Percentiles rank a stretch among this genome's conserved stretches.
Conservation (phyloP, 2,329 filamentous ascomycete genomes). For the Phyllosticta citrichinensis region DNA sequence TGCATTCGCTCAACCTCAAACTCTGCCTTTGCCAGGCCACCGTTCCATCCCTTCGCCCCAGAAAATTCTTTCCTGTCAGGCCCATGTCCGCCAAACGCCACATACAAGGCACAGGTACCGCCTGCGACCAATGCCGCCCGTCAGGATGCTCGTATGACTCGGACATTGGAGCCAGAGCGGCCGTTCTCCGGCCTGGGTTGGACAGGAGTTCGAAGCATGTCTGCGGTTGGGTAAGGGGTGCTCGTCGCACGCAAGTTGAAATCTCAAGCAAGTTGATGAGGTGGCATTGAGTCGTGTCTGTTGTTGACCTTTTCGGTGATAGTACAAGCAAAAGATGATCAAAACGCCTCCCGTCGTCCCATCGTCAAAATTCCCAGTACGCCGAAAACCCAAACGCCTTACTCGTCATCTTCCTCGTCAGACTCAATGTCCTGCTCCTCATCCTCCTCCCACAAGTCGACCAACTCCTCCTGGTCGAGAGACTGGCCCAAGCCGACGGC, state of each 20-base stretch:
- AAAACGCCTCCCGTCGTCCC: background rate
- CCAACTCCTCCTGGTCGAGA: conserved; percentile 8
- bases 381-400: background rate
- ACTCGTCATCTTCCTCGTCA: conserved; percentile 1
- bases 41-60: background rate
- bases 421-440: conserved; percentile 2
- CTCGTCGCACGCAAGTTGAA: background rate
- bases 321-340: background rate
- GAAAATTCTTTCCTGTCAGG: background rate
- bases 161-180: background rate
- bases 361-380: background rate
- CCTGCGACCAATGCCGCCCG: background rate
- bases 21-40: background rate
- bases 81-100: background rate
- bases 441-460: conserved; percentile 7
- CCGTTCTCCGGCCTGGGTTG: background rate
- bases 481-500: conserved; percentile 3
- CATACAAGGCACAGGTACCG: background rate
- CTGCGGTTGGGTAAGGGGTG: no score
- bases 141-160: background rate
- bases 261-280: background rate
- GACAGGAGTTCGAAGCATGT: background rate
- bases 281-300: background rate
- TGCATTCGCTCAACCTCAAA: background rate
- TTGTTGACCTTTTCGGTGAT: background rate